Evolutionary conservation across 176 grass and related monocot species (phyloP), one percentile per base, ranked within the genome.

Genomic region (Aegilops tauschii): DNA sequence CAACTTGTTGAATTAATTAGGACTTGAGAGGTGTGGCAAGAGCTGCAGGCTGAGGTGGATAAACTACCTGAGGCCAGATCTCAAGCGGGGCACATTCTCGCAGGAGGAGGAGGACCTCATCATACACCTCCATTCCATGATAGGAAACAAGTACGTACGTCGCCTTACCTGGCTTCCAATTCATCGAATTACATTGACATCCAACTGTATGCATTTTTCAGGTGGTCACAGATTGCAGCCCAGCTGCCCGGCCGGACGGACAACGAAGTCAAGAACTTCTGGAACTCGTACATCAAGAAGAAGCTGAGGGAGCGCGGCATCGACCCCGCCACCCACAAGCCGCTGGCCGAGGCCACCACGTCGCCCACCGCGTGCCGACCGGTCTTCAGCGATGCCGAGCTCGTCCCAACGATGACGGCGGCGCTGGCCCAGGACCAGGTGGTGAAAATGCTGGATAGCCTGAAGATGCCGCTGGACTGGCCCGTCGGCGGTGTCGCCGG

Each of bases 211-310:
- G 36, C 16, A 12, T 7, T 20, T 65, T 30, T 68, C 85, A 95
- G 93, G 86, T 95, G 93, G 93, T 95, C 93, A 52, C 93, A 93
- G 84, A 95, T 95, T n/a, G 93, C 93, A 17, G 90, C 90, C 13
- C 93, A 91, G 85, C 82, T 99, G 20, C 97, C 94, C 3, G 97
- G 97, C 40, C 74, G 97, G 65, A 99, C 97, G 3, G 97, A 99
- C 82, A 99, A 99, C 68, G 97, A 99, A 80, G 93, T 99, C 69
- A 99, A 99, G 90, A 99, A 99, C 90, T 96, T 95, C 69, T 99
- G 97, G 97, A 99, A 99, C 72, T 95, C 93, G 44, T 92, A 90
- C 81, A 79, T 95, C 70, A 95, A 93, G 86, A 95, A 95, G 88
- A 86, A 86, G 42, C 85, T 95, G 61, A 71, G 88, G 85, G 90